These are phyloP conservation scores for Choricystis sp. DNA, from an alignment of 139 green algal species.

Conservation along the genomic window DNA sequence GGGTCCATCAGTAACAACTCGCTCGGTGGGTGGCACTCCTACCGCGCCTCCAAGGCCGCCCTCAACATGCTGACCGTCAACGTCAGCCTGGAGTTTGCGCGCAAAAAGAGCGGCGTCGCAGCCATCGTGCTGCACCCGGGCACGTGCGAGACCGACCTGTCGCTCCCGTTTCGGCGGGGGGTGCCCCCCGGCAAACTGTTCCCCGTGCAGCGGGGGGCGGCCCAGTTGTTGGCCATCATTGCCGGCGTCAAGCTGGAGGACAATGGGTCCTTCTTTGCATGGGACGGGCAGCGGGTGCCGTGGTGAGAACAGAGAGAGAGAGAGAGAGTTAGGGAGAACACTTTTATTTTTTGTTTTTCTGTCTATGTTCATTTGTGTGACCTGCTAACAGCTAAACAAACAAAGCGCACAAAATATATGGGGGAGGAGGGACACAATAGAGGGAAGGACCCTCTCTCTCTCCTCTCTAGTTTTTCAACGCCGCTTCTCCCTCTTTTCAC, in stretches of 20 bases:
- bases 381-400: no score
- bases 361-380: no score
- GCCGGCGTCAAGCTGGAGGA: slow-evolving; percentile 21
- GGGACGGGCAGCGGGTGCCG: slow-evolving; percentile 42
- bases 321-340: neutral
- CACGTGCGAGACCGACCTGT: slow-evolving; percentile 63
- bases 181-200: slow-evolving; percentile 63
- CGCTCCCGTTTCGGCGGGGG: slow-evolving; percentile 54
- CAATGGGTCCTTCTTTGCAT: slow-evolving; percentile 50
- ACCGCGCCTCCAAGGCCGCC: slow-evolving; percentile 52
- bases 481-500: no score
- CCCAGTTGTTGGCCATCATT: slow-evolving; percentile 52
- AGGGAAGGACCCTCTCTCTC: no score
- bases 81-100: slow-evolving; percentile 44
- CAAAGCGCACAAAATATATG: neutral
- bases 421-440: neutral
- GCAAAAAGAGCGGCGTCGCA: slow-evolving; percentile 30
- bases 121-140: slow-evolving; percentile 63
- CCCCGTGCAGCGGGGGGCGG: slow-evolving; percentile 27
- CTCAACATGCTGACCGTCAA: slow-evolving; percentile 69
- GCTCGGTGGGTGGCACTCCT: slow-evolving; percentile 72
- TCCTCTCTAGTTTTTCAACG: no score
- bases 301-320: slow-evolving; percentile 25
- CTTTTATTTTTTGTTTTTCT: neutral
- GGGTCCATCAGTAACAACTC: slow-evolving; percentile 53